Base-by-base conservation (phyloP, 768 basidiomycete genomes). In the Russula griseocarnosa region DNA sequence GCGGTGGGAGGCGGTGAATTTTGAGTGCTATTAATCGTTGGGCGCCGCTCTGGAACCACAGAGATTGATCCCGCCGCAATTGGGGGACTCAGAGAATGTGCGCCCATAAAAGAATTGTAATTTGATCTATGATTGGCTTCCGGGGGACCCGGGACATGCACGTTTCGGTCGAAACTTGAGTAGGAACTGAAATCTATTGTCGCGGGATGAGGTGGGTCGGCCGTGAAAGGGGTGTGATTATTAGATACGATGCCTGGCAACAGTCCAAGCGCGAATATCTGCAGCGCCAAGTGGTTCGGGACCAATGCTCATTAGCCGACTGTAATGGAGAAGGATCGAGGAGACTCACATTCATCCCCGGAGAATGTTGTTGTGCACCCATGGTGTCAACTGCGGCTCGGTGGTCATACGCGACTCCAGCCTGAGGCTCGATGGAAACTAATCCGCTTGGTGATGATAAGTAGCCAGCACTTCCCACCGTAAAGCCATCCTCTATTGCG, bases 11-110 rank as follows among this genome's bases (percentile, higher is more conserved):
- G 38, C 38, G 16, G 20, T 32, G 46, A 14, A 6, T 8, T 60
- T 44, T 24, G 53, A 5, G 14, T 4, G 22, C 16, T 14, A 24
- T 26, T 24, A 30, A 16, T 54, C 11, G 36, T 38, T 2, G 34
- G 26, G 22, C 44, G 58, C 22, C 59, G 62, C n/a, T 47, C 52
- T 22, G 57, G 44, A 34, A 54, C 22, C 44, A 32, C 28, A 38
- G 62, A 30, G 40, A 46, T 13, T 14, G 60, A 54, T 18, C 60
- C 42, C 18, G 42, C 50, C 8, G 42, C 42, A 20, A n/a, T 44
- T 30, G 18, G 18, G 28, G 50, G 28, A 18, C 38, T 40, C 38
- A 6, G 16, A 30, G 51, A 54, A 22, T 54, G 51, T 30, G 47
- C 10, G 52, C 51, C 26, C 28, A n/a, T 40, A 53, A 38, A 47